Evolutionary conservation across 345 rosid species (phyloP).

Genomic region (Salix koriyanagi): DNA sequence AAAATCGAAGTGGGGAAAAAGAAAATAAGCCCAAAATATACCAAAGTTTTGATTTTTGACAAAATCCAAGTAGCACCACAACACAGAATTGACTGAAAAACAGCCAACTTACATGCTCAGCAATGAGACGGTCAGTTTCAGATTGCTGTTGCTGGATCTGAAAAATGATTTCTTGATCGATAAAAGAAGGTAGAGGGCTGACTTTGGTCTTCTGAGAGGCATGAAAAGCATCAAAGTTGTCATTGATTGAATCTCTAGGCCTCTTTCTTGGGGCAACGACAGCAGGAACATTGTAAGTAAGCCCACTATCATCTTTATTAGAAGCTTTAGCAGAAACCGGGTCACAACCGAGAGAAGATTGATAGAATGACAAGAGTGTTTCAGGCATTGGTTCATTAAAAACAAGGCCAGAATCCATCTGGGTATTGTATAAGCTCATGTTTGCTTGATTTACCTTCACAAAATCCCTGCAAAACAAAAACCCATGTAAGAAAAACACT

Average conservation of each 20-base stretch:
- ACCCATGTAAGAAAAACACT: background rate
- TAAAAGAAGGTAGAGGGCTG: conserved; percentile 24
- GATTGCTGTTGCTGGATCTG: conserved; percentile 58
- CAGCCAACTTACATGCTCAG: conserved; percentile 38
- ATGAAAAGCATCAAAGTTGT: conserved; percentile 19
- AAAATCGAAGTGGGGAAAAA: background rate
- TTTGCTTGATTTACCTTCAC: conserved; percentile 36
- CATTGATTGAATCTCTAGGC: conserved; percentile 31
- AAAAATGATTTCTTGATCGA: conserved; percentile 33
- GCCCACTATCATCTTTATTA: conserved; percentile 48
- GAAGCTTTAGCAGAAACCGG: conserved; percentile 31
- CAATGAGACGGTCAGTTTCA: conserved; percentile 51
- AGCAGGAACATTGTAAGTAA: conserved; percentile 42
- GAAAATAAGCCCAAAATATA: background rate
- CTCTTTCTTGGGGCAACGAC: conserved; percentile 39
- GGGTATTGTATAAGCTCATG: conserved; percentile 26
- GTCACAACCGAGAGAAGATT: conserved; percentile 34
- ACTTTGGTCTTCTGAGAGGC: conserved; percentile 37
- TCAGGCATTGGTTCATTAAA: conserved; percentile 27
- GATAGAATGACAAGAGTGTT: conserved; percentile 24
- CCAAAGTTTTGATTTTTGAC: background rate
- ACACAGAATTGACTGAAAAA: background rate
- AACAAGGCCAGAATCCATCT: conserved; percentile 34
- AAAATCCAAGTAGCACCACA: background rate
- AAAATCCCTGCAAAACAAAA: conserved; percentile 38